Base-by-base conservation (phyloP, 768 basidiomycete genomes). In the Hemileccinum rubropunctum region DNA sequence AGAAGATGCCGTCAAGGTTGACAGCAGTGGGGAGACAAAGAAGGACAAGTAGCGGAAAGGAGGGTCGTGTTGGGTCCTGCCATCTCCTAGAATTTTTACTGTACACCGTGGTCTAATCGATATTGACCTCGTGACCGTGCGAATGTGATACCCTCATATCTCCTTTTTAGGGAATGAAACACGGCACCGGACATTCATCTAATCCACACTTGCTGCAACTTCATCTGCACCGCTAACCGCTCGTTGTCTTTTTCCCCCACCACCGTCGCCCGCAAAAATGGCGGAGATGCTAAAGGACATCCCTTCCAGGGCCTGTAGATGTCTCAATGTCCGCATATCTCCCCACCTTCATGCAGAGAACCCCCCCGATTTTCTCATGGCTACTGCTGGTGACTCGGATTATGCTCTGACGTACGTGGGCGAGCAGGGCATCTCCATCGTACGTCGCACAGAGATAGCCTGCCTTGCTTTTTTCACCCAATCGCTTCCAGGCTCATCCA, bases 271-370 rank as follows among this genome's bases (percentile, higher is more conserved):
- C 51, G 48, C 48, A 4, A 33, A 17, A 45, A 69, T 69, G 67
- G 51, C 57, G 54, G 52, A 63, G 30, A 36, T 50, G 41, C 51
- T 47, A 53, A 50, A 52, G 20, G 55, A 57, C 50, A 34, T 17
- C 20, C 51, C 51, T 42, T 54, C 54, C 32, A 81, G 76, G 69
- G 75, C 86, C 47, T 90, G 88, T 67, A 77, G 71, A 62, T 90
- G 88, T 58, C 78, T 90, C 51, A 90, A 90, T 61, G 74, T 90
- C 40, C 80, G 78, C 54, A 76, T 88, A 52, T 69, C 65, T 38
- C 63, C 74, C 9, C 66, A 66, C 23, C 69, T 68, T 4, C 44
- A 43, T 4, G 17, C 50, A 20, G 52, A 44, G 34, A 56, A 70
- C n/a, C 70, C 72, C 12, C 61, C 71, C 51, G 60, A 64, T 52